A percentile compares a stretch with the other conserved stretches of the same genome.
phyloP scores from a whole-genome alignment of 179 eudicot species.

The Vitellaria paradoxa region DNA sequence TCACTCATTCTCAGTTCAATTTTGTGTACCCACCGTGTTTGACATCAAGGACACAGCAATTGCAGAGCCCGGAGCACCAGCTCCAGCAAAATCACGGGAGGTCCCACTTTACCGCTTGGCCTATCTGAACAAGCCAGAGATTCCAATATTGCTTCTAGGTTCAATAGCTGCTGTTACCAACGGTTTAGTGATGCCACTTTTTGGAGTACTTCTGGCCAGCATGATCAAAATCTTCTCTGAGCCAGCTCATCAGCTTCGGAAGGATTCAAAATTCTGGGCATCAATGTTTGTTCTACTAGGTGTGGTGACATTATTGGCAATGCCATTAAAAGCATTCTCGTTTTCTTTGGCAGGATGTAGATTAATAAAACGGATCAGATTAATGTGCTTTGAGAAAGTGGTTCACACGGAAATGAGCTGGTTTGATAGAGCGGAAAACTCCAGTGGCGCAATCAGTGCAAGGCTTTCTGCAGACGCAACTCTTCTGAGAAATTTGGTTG shows the following conservation, averaged over 20 bases:
- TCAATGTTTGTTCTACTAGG: conserved; percentile 36
- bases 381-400: conserved; percentile 42
- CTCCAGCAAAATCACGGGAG: conserved; percentile 1
- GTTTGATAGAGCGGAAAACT: conserved; percentile 47
- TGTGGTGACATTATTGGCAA: conserved; percentile 20
- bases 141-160: conserved; percentile 34
- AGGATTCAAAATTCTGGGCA: conserved; percentile 44
- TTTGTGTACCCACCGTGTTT: conserved; percentile 7
- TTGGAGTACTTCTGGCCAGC: conserved; percentile 31
- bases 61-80: not conserved
- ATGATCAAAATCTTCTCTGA: conserved; percentile 35
- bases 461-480: conserved; percentile 37
- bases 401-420: conserved; percentile 49
- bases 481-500: conserved; percentile 26
- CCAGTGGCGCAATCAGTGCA: conserved; percentile 46
- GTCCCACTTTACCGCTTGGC: conserved; percentile 39
- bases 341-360: conserved; percentile 42
- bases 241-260: conserved; percentile 29
- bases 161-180: conserved; percentile 26
- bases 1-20: conserved; percentile 19
- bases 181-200: conserved; percentile 34
- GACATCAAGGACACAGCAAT: conserved; percentile 11
- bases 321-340: conserved; percentile 24
- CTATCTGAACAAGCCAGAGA: conserved; percentile 46
- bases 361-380: conserved; percentile 34